These are phyloP conservation scores for Hapsidospora chrysogenum DNA, from an alignment of 495 filamentous ascomycete species.

Conservation along the genomic window DNA sequence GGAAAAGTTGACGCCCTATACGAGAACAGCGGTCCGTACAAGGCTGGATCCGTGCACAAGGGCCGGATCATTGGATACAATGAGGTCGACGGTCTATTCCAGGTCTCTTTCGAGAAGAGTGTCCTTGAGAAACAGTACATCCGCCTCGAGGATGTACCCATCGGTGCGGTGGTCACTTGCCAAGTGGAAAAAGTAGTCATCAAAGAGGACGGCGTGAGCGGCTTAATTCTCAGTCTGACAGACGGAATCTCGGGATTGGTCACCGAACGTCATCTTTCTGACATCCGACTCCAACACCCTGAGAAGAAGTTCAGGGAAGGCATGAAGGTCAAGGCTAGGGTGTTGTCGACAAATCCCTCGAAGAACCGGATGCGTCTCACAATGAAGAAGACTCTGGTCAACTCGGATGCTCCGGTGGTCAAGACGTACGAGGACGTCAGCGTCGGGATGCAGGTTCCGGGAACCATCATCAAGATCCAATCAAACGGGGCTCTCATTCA, in stretches of 20 bases:
- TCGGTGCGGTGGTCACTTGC: constrained; percentile 70
- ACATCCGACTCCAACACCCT: constrained; percentile 74
- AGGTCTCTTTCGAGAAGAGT: constrained; percentile 67
- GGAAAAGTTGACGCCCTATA: constrained; percentile 68
- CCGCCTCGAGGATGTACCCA: constrained; percentile 67
- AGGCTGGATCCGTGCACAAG: constrained; percentile 56
- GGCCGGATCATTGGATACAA: constrained; percentile 79
- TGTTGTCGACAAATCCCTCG: constrained; percentile 61
- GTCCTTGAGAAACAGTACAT: constrained; percentile 80
- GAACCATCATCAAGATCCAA: constrained; percentile 69
- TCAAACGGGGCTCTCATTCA: constrained; percentile 73
- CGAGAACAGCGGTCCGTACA: constrained; percentile 57
- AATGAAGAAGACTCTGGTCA: constrained; percentile 84
- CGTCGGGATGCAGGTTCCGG: constrained; percentile 57
- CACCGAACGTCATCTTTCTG: constrained; percentile 72
- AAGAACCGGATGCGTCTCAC: constrained; percentile 76
- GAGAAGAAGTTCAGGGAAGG: constrained; percentile 93
- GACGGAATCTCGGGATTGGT: constrained; percentile 80
- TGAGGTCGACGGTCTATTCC: constrained; percentile 65
- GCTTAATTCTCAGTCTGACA: constrained; percentile 64
- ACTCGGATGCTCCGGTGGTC: constrained; percentile 63
- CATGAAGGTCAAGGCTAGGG: constrained; percentile 61
- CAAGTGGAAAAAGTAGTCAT: constrained; percentile 72
- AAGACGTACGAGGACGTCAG: constrained; percentile 53
- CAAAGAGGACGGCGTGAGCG: constrained; percentile 53